Evolutionary conservation across 1,284 basidiomycete species (phyloP).

Genomic region (Exsudoporus floridanus): DNA sequence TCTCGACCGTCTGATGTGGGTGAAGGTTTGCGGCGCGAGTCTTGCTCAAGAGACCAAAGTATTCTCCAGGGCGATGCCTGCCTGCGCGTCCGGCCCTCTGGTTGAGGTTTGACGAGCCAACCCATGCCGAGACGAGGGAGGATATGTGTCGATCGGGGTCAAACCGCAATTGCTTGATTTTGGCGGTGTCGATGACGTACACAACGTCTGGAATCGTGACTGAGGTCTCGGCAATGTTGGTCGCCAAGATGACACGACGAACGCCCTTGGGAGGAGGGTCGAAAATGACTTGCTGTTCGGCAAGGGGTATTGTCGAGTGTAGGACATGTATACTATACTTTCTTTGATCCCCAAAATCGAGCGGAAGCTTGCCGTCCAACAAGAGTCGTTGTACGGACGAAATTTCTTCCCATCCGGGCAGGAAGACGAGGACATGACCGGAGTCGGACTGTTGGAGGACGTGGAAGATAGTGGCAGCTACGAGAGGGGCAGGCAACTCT

Average conservation of each 20-base stretch:
- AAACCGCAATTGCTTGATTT: slow-evolving; percentile 92
- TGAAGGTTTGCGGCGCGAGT: slow-evolving; percentile 64
- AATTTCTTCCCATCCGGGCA: slow-evolving; percentile 94
- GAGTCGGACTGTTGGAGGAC: slow-evolving; percentile 75
- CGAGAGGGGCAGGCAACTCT: slow-evolving; percentile 81
- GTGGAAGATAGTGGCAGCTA: slow-evolving; percentile 82
- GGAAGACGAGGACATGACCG: slow-evolving; percentile 90
- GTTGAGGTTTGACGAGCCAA: slow-evolving; percentile 90
- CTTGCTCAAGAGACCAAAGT: slow-evolving; percentile 82
- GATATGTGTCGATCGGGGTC: slow-evolving; percentile 89
- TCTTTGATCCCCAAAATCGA: slow-evolving; percentile 60
- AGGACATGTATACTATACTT: slow-evolving; percentile 83
- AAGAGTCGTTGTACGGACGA: slow-evolving; percentile 74
- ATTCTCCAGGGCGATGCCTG: slow-evolving; percentile 88
- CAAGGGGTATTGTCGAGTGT: slow-evolving; percentile 88
- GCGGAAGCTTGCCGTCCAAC: slow-evolving; percentile 55
- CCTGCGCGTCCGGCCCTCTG: slow-evolving; percentile 95
- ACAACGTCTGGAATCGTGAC: slow-evolving; percentile 97
- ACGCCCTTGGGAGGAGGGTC: slow-evolving; percentile 75
- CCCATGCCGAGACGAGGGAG: slow-evolving; percentile 86
- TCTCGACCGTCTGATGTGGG: slow-evolving; percentile 91
- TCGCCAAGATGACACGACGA: slow-evolving; percentile 87
- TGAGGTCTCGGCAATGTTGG: slow-evolving; percentile 96
- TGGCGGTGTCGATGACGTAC: slow-evolving; percentile 89
- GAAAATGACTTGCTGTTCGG: slow-evolving; percentile 91